Evolutionary conservation across 106 monocot genomes (phyloP).

Genomic region (Apostasia shenzhenica): DNA sequence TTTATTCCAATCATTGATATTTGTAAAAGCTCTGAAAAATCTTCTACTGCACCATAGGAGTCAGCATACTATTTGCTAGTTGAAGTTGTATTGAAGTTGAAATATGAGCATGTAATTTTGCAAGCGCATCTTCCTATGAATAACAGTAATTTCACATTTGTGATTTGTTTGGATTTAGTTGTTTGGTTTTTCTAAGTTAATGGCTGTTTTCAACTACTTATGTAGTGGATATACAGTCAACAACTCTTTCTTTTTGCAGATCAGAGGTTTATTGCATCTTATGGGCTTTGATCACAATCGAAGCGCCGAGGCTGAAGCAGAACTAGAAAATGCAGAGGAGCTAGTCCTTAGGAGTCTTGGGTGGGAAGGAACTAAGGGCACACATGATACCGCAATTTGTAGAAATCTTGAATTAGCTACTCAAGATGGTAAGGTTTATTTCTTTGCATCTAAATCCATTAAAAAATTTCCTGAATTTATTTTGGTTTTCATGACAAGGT

Average conservation of each 20-base stretch:
- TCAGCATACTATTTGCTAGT: no score
- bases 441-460: conserved; percentile 1
- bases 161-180: no score
- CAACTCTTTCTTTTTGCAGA: conserved; percentile 24
- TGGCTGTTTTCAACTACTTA: no score
- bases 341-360: conserved; percentile 77
- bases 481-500: conserved; percentile 4
- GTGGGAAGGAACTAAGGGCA: conserved; percentile 79
- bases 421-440: conserved; percentile 31
- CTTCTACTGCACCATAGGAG: no score
- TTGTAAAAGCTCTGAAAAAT: no score
- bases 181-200: no score
- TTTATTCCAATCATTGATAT: no score
- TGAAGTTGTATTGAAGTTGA: no score
- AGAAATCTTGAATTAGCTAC: conserved; percentile 19
- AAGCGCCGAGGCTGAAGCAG: conserved; percentile 60
- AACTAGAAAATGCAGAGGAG: conserved; percentile 86
- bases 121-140: no score
- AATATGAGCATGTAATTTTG: no score
- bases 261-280: conserved; percentile 90
- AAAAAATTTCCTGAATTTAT: neutral
- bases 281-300: conserved; percentile 85
- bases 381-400: conserved; percentile 27
- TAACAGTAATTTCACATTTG: no score
- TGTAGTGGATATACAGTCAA: neutral